Base-by-base conservation (phyloP, 1,139 yeast species). In the Saccharomycopsis hybrid region DNA sequence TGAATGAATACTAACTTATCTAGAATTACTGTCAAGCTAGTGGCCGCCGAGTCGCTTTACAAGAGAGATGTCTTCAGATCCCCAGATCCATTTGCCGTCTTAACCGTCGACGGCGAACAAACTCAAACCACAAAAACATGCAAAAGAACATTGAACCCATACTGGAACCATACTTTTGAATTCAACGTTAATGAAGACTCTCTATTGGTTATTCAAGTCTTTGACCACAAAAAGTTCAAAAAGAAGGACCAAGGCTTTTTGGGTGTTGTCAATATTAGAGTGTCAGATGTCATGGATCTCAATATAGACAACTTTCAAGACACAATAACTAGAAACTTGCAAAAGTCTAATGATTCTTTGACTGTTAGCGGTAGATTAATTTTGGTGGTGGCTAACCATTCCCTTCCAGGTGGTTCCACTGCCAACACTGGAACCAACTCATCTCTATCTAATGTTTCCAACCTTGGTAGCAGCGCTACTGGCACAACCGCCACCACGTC, bases 181-280 rank as follows among this genome's bases (percentile, higher is more conserved):
- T 82, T 77, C 64, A 81, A 79, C 58, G 94, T 92, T 31, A 76
- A 76, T 57, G 96, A 89, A 61, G 85, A 86, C 59, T 85, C 95
- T 24, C 87, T 90, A 44, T 73, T 92, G 53, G 96, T 94, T 5
- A 82, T 92, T 56, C 98, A 92, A 66, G 94, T 92, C 13, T 92
- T 94, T 68, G 98, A 92, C 66, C 97, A 90, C 67, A 90, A 89
- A 65, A 92, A 92, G 68, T 92, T 92, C 71, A 92, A 92, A 66
- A 89, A 89, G 82, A 90, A 89, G 76, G 98, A 92, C 65, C 98
- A 92, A 67, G 98, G 98, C n/a, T 92, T 92, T 60, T 73, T 92
- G 49, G 99, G 99, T 53, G 98, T 92, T 25, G 94, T 94, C 54
- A 94, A 92, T 67, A 78, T 92, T 49, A 76, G 95, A 59, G 79